Evolutionary conservation across 2,329 filamentous ascomycete genomes (phyloP), one percentile per base, ranked within the genome.

Genomic region (Fusarium sp.): DNA sequence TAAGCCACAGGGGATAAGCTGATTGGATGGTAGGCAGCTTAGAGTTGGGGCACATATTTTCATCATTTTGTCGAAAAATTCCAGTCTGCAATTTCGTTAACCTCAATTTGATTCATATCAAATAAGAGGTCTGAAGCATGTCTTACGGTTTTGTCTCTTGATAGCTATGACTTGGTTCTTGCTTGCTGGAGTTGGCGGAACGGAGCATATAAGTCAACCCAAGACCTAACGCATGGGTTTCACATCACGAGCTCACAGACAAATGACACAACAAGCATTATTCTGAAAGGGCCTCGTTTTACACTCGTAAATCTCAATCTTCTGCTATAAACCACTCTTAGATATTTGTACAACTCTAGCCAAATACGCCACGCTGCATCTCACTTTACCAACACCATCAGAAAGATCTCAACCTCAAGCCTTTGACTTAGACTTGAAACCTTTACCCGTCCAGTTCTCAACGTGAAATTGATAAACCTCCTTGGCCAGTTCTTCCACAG

Each of bases 381-480:
- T 39, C 27, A 31, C 27, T 18, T 31, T 20, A 38, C 14, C 36
- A 31, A 17, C 46, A 36, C 7, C 6, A 22, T 22, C 22, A 22
- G 11, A 25, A 12, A 20, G 27, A 35, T 17, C 25, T 17, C 36
- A 15, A 18, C 22, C 45, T 73, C 56, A 65, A 38, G 25, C 44
- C 53, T 65, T 52, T 7, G 65, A 42, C 56, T 68, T 65, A 27
- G 61, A 59, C 56, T 62, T 61, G 31, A 68, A 71, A 6, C 71
- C 71, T 41, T 69, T 59, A 4, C n/a, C 25, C 12, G 52, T 74
- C 71, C 71, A 73, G 12, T 44, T 65, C 52, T 74, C 67, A 42
- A 71, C 71, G 5, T 82, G 79, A 27, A 81, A 53, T 12, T 70
- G 74, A 55, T 75, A 78, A 25, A 82, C 69, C 56, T 80, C 77